These are phyloP conservation scores for Hypoxylon sp. DNA, from an alignment of 2,329 filamentous ascomycete genomes.

Conservation along the genomic window DNA sequence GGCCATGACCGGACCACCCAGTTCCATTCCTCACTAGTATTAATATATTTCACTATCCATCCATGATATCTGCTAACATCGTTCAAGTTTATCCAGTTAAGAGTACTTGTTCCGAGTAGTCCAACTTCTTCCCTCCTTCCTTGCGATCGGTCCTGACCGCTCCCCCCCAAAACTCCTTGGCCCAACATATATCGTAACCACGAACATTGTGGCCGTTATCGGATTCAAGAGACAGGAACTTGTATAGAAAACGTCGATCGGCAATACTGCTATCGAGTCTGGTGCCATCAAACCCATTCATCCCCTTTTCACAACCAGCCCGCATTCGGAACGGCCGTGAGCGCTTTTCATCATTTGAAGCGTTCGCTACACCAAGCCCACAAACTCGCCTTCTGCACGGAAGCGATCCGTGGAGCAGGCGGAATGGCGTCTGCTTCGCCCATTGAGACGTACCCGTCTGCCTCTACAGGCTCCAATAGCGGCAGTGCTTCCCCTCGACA, in stretches of 20 bases:
- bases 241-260: slow-evolving; percentile 35
- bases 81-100: slow-evolving; percentile 27
- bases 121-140: slow-evolving; percentile 32
- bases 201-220: slow-evolving; percentile 25
- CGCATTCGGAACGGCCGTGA: slow-evolving; percentile 45
- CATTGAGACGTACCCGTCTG: slow-evolving; percentile 54
- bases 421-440: slow-evolving; percentile 66
- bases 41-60: slow-evolving; percentile 22
- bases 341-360: slow-evolving; percentile 50
- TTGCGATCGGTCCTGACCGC: slow-evolving; percentile 51
- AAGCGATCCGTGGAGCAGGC: slow-evolving; percentile 47
- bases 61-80: slow-evolving; percentile 23
- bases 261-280: slow-evolving; percentile 55
- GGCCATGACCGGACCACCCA: slow-evolving; percentile 32
- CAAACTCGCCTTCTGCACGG: slow-evolving; percentile 48
- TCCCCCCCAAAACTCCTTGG: slow-evolving; percentile 30
- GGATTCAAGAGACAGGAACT: slow-evolving; percentile 29
- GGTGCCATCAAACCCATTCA: slow-evolving; percentile 48
- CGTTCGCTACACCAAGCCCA: slow-evolving; percentile 40
- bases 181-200: slow-evolving; percentile 30
- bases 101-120: slow-evolving; percentile 35
- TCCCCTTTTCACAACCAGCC: slow-evolving; percentile 41
- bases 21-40: slow-evolving; percentile 24
- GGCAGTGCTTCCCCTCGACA: slow-evolving; percentile 65
- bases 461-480: slow-evolving; percentile 58